A percentile compares a stretch with the other conserved stretches of the same genome.
Evolutionary conservation across 208 protist genomes (phyloP).

Genomic region (Leishmania braziliensis): DNA sequence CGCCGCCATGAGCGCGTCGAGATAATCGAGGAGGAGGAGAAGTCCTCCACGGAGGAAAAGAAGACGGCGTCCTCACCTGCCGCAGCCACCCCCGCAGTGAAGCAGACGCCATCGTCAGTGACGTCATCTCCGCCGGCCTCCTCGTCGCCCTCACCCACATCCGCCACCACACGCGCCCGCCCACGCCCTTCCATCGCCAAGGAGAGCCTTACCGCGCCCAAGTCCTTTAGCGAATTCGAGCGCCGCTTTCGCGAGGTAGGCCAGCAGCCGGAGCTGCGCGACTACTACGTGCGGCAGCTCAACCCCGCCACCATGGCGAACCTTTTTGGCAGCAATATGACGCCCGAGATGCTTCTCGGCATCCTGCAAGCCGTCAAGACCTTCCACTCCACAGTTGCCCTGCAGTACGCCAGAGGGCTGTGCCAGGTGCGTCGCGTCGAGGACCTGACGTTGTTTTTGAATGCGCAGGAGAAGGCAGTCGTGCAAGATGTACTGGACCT

Average conservation of each 20-base stretch:
- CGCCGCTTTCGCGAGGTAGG: slow-evolving; percentile 69
- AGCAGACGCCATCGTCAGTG: slow-evolving; percentile 4
- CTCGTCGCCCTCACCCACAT: not conserved
- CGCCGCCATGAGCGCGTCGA: slow-evolving; percentile 69
- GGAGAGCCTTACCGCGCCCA: slow-evolving; percentile 69
- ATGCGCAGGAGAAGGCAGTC: slow-evolving; percentile 61
- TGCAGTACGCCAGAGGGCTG: slow-evolving; percentile 71
- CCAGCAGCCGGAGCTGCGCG: slow-evolving; percentile 63
- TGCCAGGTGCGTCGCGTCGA: slow-evolving; percentile 76
- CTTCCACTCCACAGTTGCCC: slow-evolving; percentile 39
- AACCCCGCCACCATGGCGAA: slow-evolving; percentile 48
- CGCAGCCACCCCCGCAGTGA: slow-evolving; percentile 2
- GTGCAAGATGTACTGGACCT: slow-evolving; percentile 57
- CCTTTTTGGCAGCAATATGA: slow-evolving; percentile 88
- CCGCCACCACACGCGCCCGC: slow-evolving; percentile 24
- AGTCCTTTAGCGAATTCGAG: slow-evolving; percentile 88
- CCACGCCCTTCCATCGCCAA: slow-evolving; percentile 43
- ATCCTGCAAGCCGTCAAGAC: slow-evolving; percentile 52
- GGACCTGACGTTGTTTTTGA: slow-evolving; percentile 85
- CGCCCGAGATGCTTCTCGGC: slow-evolving; percentile 75
- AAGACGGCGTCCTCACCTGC: slow-evolving; percentile 11
- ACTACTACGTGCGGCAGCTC: slow-evolving; percentile 70
- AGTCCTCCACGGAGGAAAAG: slow-evolving; percentile 1
- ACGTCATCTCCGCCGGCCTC: not conserved
- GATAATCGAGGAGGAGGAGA: slow-evolving; percentile 67